A percentile compares a stretch with the other conserved stretches of the same genome.
Evolutionary conservation across 805 yeast genomes (phyloP).

Genomic region (Yamadazyma takamatsuzukensis): DNA sequence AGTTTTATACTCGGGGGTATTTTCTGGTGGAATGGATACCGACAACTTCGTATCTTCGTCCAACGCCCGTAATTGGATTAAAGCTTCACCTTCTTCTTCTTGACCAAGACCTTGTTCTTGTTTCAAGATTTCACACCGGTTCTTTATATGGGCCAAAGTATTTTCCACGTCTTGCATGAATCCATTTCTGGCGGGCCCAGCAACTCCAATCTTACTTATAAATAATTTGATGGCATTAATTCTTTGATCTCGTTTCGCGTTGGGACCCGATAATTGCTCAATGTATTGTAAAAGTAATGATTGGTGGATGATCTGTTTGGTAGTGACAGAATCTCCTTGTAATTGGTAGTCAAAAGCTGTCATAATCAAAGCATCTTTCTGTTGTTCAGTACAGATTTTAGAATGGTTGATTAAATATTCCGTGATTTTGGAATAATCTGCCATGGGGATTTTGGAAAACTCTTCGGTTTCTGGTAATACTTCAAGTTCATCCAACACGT

Average conservation of each 20-base stretch:
- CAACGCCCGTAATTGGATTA: slow-evolving; percentile 82
- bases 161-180: slow-evolving; percentile 69
- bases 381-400: slow-evolving; percentile 71
- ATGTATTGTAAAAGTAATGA: slow-evolving; percentile 77
- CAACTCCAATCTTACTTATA: slow-evolving; percentile 56
- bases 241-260: slow-evolving; percentile 23
- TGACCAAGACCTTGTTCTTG: slow-evolving; percentile 36
- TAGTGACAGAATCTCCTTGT: slow-evolving; percentile 48
- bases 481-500: slow-evolving; percentile 45
- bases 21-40: slow-evolving; percentile 62
- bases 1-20: slow-evolving; percentile 51
- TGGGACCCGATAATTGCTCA: slow-evolving; percentile 38
- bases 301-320: slow-evolving; percentile 73
- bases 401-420: slow-evolving; percentile 55
- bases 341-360: slow-evolving; percentile 83
- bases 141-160: slow-evolving; percentile 71
- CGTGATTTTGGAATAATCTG: slow-evolving; percentile 48
- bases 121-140: slow-evolving; percentile 66
- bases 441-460: slow-evolving; percentile 56
- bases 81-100: slow-evolving; percentile 55
- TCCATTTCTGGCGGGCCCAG: slow-evolving; percentile 61
- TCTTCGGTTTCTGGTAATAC: slow-evolving; percentile 60
- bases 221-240: slow-evolving; percentile 57
- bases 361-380: slow-evolving; percentile 91
- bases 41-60: slow-evolving; percentile 78